A percentile compares a stretch with the other conserved stretches of the same genome.
Conservation (phyloP, 108 stramenopile genomes). For the Aureococcus anophagefferens region DNA sequence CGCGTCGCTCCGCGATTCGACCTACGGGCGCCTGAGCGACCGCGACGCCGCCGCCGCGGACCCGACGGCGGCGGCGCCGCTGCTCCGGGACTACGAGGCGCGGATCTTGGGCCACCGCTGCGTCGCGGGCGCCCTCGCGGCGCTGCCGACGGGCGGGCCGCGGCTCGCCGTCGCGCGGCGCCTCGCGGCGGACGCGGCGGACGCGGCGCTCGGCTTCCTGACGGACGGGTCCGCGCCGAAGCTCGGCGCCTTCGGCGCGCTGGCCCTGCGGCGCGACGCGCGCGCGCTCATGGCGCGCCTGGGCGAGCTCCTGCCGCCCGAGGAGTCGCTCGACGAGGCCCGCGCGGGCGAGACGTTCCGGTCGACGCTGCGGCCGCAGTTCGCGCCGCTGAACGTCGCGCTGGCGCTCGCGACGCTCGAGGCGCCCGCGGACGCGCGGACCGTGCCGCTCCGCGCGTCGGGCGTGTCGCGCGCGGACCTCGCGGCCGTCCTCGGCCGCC, state of each 20-base stretch:
- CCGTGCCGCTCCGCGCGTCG: neutral
- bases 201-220: neutral
- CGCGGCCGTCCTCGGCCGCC: neutral
- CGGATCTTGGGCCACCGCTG: too few relatives aligned
- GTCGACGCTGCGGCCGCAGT: neutral
- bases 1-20: too few relatives aligned
- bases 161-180: neutral
- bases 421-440: neutral
- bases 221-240: too few relatives aligned
- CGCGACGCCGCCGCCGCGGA: too few relatives aligned
- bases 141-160: neutral
- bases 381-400: neutral
- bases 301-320: neutral
- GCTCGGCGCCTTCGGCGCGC: neutral
- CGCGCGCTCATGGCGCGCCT: neutral
- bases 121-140: neutral
- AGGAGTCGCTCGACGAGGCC: neutral
- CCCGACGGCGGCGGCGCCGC: too few relatives aligned
- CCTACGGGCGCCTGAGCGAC: too few relatives aligned
- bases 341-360: too few relatives aligned
- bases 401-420: neutral
- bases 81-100: too few relatives aligned
- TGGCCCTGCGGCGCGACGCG: neutral
- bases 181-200: neutral
- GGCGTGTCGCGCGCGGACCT: neutral